Evolutionary conservation across 768 basidiomycete species (phyloP).

Genomic region (Trametes cingulata): DNA sequence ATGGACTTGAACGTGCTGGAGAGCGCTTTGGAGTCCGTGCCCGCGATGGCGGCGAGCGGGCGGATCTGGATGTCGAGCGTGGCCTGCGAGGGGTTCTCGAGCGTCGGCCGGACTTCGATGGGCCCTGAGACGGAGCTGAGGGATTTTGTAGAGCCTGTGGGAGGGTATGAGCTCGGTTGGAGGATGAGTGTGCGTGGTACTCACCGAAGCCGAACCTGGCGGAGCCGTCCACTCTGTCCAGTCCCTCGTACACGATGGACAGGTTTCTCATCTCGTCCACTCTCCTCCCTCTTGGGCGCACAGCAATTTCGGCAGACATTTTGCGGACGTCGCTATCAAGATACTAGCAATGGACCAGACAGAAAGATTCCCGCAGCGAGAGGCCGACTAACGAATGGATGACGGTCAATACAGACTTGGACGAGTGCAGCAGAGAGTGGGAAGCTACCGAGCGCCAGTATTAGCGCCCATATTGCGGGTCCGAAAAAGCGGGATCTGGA

Average conservation of each 20-base stretch:
- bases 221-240: constrained; percentile 77
- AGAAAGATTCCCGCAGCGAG: too few species aligned
- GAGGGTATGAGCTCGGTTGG: constrained; percentile 6
- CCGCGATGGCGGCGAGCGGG: constrained; percentile 68
- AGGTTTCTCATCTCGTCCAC: constrained; percentile 39
- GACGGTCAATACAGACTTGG: too few species aligned
- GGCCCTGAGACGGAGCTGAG: constrained; percentile 80
- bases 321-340: too few species aligned
- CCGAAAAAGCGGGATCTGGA: too few species aligned
- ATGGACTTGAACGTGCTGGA: constrained; percentile 54
- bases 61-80: constrained; percentile 75
- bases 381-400: too few species aligned
- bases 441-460: too few species aligned
- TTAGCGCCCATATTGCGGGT: too few species aligned
- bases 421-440: too few species aligned
- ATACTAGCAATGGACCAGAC: too few species aligned
- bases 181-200: constrained; percentile 2
- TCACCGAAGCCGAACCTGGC: constrained; percentile 69
- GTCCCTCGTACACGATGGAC: constrained; percentile 52
- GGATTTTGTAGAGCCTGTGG: constrained; percentile 43
- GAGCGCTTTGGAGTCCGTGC: constrained; percentile 65
- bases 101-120: constrained; percentile 67
- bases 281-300: constrained; percentile 39
- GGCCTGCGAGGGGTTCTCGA: constrained; percentile 71
- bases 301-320: background rate